These are phyloP conservation scores for Triticum monococcum DNA, from an alignment of 176 grass and related monocot species.

Conservation along the genomic window DNA sequence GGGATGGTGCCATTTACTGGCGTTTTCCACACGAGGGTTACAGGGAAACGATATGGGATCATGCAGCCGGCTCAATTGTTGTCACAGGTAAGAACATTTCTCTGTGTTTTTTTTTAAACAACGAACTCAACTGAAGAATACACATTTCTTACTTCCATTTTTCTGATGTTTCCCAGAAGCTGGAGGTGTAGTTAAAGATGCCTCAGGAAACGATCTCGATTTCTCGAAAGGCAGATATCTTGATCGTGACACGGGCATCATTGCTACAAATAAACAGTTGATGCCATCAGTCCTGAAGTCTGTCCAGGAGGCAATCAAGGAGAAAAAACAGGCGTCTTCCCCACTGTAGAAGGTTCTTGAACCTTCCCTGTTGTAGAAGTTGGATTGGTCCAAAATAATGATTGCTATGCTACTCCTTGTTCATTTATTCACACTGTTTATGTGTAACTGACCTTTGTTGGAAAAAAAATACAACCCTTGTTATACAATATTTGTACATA, in stretches of 20 bases:
- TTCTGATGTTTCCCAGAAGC: conserved; percentile 58
- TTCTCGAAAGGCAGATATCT: conserved; percentile 89
- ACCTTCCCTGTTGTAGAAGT: not conserved
- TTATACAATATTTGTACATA: no score
- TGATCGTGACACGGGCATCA: conserved; percentile 83
- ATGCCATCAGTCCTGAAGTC: conserved; percentile 36
- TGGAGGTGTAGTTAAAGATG: conserved; percentile 89
- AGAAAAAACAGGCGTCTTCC: conserved; percentile 53
- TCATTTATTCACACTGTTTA: not conserved
- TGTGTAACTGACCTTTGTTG: no score
- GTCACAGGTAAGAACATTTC: conserved; percentile 57
- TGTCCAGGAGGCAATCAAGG: conserved; percentile 68
- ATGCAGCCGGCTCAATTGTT: conserved; percentile 90
- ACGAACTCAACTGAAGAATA: not conserved
- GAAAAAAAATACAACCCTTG: no score
- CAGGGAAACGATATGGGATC: conserved; percentile 96
- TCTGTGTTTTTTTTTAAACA: not conserved
- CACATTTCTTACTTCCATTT: not conserved
- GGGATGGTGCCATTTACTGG: conserved; percentile 91
- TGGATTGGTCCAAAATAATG: not conserved
- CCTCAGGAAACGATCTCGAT: conserved; percentile 79
- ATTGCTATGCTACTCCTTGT: not conserved
- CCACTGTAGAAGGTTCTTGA: not conserved
- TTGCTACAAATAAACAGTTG: conserved; percentile 64
- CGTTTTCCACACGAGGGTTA: conserved; percentile 92